A percentile compares a stretch with the other conserved stretches of the same genome.
These are phyloP conservation scores for Porphyrellus cyaneotinctus DNA, from an alignment of 768 basidiomycete species.

Conservation along the genomic window DNA sequence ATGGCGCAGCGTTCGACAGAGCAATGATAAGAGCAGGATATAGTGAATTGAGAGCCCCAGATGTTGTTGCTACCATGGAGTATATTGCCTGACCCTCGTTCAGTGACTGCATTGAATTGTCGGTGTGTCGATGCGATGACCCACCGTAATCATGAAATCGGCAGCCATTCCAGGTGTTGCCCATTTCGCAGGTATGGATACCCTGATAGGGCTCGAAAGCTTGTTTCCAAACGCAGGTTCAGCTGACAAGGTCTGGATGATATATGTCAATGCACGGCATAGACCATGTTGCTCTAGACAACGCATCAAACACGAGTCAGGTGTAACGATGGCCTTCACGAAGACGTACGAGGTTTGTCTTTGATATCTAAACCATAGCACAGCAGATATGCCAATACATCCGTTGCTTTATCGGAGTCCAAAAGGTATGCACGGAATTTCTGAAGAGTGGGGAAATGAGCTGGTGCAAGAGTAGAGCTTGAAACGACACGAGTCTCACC, in stretches of 20 bases:
- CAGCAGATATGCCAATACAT: constrained; percentile 73
- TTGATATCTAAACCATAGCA: constrained; percentile 85
- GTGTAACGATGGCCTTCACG: neutral
- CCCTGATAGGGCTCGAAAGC: constrained; percentile 59
- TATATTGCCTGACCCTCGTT: constrained; percentile 66
- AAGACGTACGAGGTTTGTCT: constrained; percentile 78
- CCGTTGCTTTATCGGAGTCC: constrained; percentile 74
- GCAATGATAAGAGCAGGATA: constrained; percentile 93
- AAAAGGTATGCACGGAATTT: constrained; percentile 85
- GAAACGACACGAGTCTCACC: constrained; percentile 38
- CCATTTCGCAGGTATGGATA: constrained; percentile 75
- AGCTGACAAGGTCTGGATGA: constrained; percentile 86
- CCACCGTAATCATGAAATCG: constrained; percentile 85
- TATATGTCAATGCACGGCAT: constrained; percentile 85
- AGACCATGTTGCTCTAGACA: constrained; percentile 82
- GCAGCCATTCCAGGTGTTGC: constrained; percentile 65
- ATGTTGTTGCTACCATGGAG: constrained; percentile 83
- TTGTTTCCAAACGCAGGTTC: constrained; percentile 74
- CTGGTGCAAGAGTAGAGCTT: neutral
- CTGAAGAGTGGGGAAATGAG: constrained; percentile 38
- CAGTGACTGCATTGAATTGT: constrained; percentile 6
- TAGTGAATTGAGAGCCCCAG: constrained; percentile 72
- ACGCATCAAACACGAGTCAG: constrained; percentile 2
- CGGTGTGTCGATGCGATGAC: constrained; percentile 21
- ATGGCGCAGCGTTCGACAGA: constrained; percentile 83